These are phyloP conservation scores for Handroanthus guayacan DNA, from an alignment of 257 asterid species.

Conservation along the genomic window DNA sequence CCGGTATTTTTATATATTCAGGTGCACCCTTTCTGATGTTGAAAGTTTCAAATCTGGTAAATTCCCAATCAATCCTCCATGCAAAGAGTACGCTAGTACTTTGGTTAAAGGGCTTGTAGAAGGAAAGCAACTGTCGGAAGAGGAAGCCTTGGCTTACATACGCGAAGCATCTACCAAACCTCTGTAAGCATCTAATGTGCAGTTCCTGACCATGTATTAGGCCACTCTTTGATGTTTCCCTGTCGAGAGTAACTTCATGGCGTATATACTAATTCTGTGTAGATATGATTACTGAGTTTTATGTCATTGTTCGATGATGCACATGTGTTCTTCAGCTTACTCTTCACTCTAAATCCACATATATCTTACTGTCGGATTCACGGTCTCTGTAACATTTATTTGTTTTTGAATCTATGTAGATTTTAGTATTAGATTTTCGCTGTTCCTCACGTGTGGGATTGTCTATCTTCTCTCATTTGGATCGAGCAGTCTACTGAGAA, in stretches of 20 bases:
- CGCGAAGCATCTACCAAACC: slow-evolving; percentile 64
- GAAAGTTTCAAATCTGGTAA: slow-evolving; percentile 67
- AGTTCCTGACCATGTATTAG: slow-evolving; percentile 10
- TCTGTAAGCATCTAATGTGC: slow-evolving; percentile 43
- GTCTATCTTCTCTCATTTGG: too few species aligned
- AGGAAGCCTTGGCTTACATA: slow-evolving; percentile 77
- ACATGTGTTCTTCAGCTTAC: too few species aligned
- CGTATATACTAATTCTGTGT: slow-evolving; percentile 8
- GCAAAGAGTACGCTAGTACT: slow-evolving; percentile 65
- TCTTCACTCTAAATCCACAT: too few species aligned
- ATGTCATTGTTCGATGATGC: too few species aligned
- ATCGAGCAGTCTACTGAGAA: too few species aligned
- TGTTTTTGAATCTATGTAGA: too few species aligned
- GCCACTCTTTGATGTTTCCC: slow-evolving; percentile 17
- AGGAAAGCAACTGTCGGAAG: slow-evolving; percentile 77
- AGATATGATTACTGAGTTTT: not conserved
- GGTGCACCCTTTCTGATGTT: slow-evolving; percentile 68
- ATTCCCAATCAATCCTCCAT: slow-evolving; percentile 58
- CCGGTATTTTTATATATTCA: slow-evolving; percentile 40
- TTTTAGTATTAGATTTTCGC: too few species aligned
- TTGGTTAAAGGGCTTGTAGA: slow-evolving; percentile 82
- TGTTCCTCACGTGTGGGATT: too few species aligned
- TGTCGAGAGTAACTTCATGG: slow-evolving; percentile 6
- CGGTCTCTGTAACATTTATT: too few species aligned
- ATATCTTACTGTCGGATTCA: too few species aligned